phyloP scores from a whole-genome alignment of 208 protist genomes.

The Porcisia hertigi region DNA sequence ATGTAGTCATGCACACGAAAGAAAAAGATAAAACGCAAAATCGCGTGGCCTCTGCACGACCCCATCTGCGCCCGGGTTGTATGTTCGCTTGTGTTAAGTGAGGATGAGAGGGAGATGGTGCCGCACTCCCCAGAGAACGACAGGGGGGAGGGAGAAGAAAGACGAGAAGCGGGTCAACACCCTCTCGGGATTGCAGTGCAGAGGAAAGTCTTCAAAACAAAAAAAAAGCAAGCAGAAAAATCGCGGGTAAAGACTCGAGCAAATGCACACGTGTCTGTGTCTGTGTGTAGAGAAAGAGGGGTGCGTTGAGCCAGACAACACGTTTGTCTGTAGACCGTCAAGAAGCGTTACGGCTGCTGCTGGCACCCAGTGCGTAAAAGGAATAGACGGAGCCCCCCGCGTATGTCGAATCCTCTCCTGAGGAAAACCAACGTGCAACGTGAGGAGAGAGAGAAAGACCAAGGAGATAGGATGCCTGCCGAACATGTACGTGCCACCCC shows the following conservation, averaged over 20 bases:
- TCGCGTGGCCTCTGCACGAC: neutral
- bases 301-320: no score
- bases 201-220: neutral
- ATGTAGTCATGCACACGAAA: conserved; percentile 55
- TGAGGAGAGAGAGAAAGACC: neutral
- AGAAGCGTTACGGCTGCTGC: neutral
- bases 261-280: neutral
- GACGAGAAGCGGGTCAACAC: neutral
- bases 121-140: neutral
- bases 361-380: neutral
- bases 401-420: no score
- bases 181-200: neutral
- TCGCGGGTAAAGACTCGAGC: neutral
- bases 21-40: conserved; percentile 15
- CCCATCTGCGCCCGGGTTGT: neutral
- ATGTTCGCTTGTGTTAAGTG: neutral
- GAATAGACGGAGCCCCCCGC: neutral
- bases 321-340: neutral
- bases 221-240: neutral
- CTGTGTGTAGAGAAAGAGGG: neutral
- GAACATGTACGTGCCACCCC: no score
- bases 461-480: no score
- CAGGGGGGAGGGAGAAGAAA: neutral
- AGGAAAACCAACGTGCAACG: no score
- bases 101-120: neutral